Percentiles rank a stretch among this genome's conserved stretches.
phyloP scores from a whole-genome alignment of 1,284 basidiomycete genomes.

The Ganoderma boninense region DNA sequence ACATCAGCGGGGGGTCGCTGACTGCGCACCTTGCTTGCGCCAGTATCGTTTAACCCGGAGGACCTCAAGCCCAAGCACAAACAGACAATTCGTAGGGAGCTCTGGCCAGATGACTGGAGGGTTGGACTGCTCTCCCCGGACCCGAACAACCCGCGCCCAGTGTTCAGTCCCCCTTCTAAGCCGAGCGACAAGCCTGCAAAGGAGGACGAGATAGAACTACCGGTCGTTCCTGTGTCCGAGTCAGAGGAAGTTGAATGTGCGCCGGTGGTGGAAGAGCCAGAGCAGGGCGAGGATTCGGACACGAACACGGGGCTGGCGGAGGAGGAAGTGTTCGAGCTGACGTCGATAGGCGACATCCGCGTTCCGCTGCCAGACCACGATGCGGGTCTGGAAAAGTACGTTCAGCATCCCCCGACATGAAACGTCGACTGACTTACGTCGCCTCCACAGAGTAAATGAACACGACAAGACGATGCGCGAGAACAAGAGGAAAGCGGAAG shows the following conservation, averaged over 20 bases:
- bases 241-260: background rate
- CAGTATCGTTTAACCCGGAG: background rate
- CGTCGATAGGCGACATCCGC: background rate
- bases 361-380: background rate
- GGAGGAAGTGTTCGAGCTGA: slow-evolving; percentile 4
- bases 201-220: background rate
- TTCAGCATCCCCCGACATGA: background rate
- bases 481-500: slow-evolving; percentile 5
- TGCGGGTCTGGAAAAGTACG: background rate
- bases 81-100: background rate
- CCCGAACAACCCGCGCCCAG: background rate
- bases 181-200: background rate
- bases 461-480: background rate
- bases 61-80: background rate
- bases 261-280: background rate
- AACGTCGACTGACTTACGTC: background rate
- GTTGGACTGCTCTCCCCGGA: slow-evolving; percentile 2
- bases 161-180: background rate
- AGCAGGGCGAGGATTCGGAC: background rate
- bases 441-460: background rate
- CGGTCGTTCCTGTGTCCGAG: background rate
- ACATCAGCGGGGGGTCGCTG: background rate
- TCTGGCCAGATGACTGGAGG: background rate
- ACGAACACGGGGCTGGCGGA: background rate
- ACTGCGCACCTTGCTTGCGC: background rate